These are phyloP conservation scores for Flaveria bidentis DNA, from an alignment of 129 eudicot genomes.

Conservation along the genomic window DNA sequence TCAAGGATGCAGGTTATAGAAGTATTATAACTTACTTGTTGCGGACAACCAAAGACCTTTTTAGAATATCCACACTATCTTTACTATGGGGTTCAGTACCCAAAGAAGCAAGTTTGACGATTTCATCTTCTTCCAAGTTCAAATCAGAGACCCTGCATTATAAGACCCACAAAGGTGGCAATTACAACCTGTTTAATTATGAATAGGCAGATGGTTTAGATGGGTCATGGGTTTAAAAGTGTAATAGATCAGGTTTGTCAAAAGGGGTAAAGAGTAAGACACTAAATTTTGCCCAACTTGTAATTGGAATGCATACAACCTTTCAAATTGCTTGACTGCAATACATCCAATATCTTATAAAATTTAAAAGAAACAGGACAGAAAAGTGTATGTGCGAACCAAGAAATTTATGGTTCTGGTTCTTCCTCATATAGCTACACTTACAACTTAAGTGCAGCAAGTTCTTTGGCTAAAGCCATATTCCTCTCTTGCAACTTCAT, in stretches of 20 bases:
- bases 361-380: background rate
- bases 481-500: conserved; percentile 58
- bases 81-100: conserved; percentile 51
- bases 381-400: background rate
- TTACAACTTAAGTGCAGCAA: conserved; percentile 77
- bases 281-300: background rate
- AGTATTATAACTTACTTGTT: conserved; percentile 52
- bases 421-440: conserved; percentile 20
- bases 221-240: conserved; percentile 5
- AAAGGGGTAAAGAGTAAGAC: background rate
- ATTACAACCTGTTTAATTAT: background rate
- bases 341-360: background rate
- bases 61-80: conserved; percentile 55
- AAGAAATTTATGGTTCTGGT: background rate
- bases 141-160: conserved; percentile 59
- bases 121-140: conserved; percentile 66
- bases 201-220: background rate
- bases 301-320: background rate
- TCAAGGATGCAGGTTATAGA: background rate
- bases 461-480: conserved; percentile 79
- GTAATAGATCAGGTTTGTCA: background rate
- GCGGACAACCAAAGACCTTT: conserved; percentile 55
- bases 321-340: background rate
- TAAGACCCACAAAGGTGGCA: background rate
- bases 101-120: conserved; percentile 69